A percentile compares a stretch with the other conserved stretches of the same genome.
Conservation (phyloP, 306 rosid genomes). For the Pachyrhizus erosus region DNA sequence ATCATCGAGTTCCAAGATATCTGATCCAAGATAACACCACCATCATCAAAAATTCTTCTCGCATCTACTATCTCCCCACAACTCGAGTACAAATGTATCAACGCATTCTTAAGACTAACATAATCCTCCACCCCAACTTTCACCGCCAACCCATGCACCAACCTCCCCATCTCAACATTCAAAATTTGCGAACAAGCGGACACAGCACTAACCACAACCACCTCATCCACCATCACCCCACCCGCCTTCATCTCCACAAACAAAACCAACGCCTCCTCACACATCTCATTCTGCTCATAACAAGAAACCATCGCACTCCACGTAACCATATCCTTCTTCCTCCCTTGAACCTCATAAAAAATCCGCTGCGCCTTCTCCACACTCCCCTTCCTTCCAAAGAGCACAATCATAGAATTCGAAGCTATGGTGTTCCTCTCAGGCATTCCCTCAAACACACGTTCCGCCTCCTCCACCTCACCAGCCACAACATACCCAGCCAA, state of each 20-base stretch:
- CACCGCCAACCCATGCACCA: slow-evolving; percentile 63
- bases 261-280: slow-evolving; percentile 64
- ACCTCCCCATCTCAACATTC: slow-evolving; percentile 52
- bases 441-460: slow-evolving; percentile 54
- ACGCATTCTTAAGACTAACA: slow-evolving; percentile 76
- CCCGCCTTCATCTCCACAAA: slow-evolving; percentile 58
- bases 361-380: slow-evolving; percentile 55
- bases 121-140: slow-evolving; percentile 72
- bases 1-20: slow-evolving; percentile 93
- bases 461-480: slow-evolving; percentile 58
- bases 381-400: slow-evolving; percentile 62
- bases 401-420: slow-evolving; percentile 75
- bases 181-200: slow-evolving; percentile 61
- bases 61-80: slow-evolving; percentile 67
- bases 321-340: slow-evolving; percentile 66
- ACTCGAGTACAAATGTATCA: slow-evolving; percentile 73
- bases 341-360: slow-evolving; percentile 52
- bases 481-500: slow-evolving; percentile 73
- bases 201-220: slow-evolving; percentile 67
- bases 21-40: slow-evolving; percentile 65
- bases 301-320: slow-evolving; percentile 90
- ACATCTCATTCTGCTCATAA: slow-evolving; percentile 70
- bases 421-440: slow-evolving; percentile 65
- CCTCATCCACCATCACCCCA: slow-evolving; percentile 76
- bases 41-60: slow-evolving; percentile 54